Conservation (phyloP, 106 monocot genomes). For the Vanilla planifolia region DNA sequence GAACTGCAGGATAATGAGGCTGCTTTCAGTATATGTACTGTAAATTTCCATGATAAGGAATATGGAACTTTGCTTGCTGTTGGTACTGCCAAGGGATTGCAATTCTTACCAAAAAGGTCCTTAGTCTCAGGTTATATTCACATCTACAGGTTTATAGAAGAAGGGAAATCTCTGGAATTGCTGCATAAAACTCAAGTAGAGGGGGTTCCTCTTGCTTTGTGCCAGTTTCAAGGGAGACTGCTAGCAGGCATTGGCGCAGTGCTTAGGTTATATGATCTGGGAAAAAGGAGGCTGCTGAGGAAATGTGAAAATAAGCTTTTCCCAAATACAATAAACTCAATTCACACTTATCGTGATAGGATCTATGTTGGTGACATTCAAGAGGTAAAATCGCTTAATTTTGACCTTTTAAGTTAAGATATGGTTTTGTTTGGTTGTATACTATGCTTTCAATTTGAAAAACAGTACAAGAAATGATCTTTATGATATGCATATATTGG, state of each 20-base stretch:
- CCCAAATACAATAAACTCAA: slow-evolving; percentile 71
- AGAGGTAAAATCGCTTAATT: slow-evolving; percentile 49
- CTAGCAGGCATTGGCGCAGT: slow-evolving; percentile 84
- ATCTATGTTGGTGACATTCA: slow-evolving; percentile 97
- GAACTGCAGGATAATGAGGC: slow-evolving; percentile 96
- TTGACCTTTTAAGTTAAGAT: too few relatives aligned
- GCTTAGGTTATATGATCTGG: slow-evolving; percentile 87
- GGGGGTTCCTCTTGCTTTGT: slow-evolving; percentile 81
- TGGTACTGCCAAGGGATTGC: slow-evolving; percentile 84
- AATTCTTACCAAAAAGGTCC: slow-evolving; percentile 77
- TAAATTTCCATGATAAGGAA: slow-evolving; percentile 98
- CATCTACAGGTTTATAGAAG: slow-evolving; percentile 90
- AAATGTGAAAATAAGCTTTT: slow-evolving; percentile 99
- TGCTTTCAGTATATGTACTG: slow-evolving; percentile 89
- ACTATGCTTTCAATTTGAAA: too few relatives aligned
- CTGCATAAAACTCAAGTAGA: slow-evolving; percentile 96
- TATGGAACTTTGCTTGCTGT: slow-evolving; percentile 86
- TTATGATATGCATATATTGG: too few relatives aligned
- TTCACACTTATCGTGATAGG: slow-evolving; percentile 95
- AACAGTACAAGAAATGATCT: too few relatives aligned
- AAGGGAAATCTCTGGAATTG: slow-evolving; percentile 82
- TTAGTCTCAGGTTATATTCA: slow-evolving; percentile 71
- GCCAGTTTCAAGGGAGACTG: slow-evolving; percentile 86
- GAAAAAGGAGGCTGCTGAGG: slow-evolving; percentile 78
- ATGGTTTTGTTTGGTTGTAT: too few relatives aligned